Percentiles rank a stretch among this genome's conserved stretches.
Conservation (phyloP, 306 rosid species). For the Argentina anserina region DNA sequence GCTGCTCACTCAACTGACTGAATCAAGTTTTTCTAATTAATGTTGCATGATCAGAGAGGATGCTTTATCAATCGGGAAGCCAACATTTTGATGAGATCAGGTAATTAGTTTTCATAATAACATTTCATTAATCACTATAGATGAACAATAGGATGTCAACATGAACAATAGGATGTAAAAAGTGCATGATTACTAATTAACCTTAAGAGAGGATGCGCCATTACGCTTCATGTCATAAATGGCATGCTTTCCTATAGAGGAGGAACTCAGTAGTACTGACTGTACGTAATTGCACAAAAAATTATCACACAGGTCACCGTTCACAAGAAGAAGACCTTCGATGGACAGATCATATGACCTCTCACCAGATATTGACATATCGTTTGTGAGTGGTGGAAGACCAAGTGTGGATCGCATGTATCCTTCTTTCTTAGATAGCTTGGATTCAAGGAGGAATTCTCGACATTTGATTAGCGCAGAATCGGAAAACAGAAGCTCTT, state of each 20-base stretch:
- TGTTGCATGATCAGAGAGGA: slow-evolving; percentile 33
- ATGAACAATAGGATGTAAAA: too few relatives aligned
- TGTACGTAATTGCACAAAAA: too few relatives aligned
- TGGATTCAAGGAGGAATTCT: slow-evolving; percentile 28
- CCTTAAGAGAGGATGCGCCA: too few relatives aligned
- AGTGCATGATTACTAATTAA: too few relatives aligned
- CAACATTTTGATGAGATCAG: slow-evolving; percentile 22
- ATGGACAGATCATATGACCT: slow-evolving; percentile 34
- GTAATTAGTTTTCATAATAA: too few relatives aligned
- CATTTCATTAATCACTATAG: too few relatives aligned
- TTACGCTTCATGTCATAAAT: too few relatives aligned
- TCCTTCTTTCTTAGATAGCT: slow-evolving; percentile 32
- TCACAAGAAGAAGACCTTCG: slow-evolving; percentile 29
- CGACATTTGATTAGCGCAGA: slow-evolving; percentile 35
- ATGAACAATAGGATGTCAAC: too few relatives aligned
- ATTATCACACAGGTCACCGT: slow-evolving; percentile 43
- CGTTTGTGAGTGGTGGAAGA: slow-evolving; percentile 55
- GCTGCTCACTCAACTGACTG: background rate
- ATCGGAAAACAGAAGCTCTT: slow-evolving; percentile 30
- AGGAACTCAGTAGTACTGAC: too few relatives aligned
- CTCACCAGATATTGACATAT: slow-evolving; percentile 42
- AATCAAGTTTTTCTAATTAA: background rate
- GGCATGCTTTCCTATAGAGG: too few relatives aligned
- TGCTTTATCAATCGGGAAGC: background rate
- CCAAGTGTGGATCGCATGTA: slow-evolving; percentile 40